Evolutionary conservation across 228 moss, liverwort and hornwort species (phyloP), one percentile per base, ranked within the genome.

Genomic region (Sphagnum magellanicum): DNA sequence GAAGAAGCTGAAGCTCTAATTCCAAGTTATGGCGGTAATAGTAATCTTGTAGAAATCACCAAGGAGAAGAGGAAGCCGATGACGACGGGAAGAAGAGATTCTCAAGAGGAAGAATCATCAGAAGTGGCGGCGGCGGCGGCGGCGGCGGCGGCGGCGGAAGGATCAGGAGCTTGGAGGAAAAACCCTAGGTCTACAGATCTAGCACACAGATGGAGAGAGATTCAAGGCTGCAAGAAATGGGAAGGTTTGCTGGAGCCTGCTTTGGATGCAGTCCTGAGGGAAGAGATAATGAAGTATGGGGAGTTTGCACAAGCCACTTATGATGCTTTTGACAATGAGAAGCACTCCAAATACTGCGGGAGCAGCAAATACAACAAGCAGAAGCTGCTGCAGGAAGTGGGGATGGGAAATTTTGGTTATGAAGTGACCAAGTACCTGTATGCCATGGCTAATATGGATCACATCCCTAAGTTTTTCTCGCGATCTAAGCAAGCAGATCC

Each of bases 171-270:
- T 32, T 32, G 61, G 4, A 61, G 16, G 61, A 16, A 8, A 8
- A 53, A 57, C 53, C 52, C 11, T 6, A 8, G 57, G 47, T 32
- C 53, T 51, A 6, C 53, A 59, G 49, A 69, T 13, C 50, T 81
- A 64, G 87, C 77, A 1, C 66, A 77, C 52, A 64, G 84, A 70
- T 95, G 95, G 92, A 71, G 83, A 13, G 85, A 87, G 48, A 78
- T 92, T 53, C 84, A 87, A 11, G 95, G 95, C 5, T 70, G 58
- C 6, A 85, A 76, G 15, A 17, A 89, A 17, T 91, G 91, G 89
- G 16, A 70, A 32, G 84, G 82, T 49, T 66, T 91, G 65, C 71
- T 89, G 67, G 68, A 78, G 5, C 87, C 87, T 5, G 32, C 32
- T 32, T 49, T 91, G 49, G 84, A 89, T 61, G 73, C 77, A 13